Base-by-base conservation (phyloP, 306 rosid genomes). In the Quercus berberidifolia region DNA sequence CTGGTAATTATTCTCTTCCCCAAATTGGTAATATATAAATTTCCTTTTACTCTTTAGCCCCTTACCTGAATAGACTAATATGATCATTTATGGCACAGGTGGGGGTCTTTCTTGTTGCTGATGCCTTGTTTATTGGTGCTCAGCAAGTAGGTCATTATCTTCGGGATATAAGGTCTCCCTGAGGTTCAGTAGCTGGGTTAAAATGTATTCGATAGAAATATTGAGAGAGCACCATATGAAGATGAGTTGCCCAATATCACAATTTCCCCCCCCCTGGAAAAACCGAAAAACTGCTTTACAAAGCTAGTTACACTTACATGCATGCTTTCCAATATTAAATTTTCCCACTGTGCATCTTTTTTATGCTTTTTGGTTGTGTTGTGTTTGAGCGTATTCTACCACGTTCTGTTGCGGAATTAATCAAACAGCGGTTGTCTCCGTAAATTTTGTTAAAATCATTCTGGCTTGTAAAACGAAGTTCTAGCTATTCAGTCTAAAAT, bases 111-210 rank as follows among this genome's bases (percentile, higher is more conserved):
- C 81, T 95, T 5, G 69, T 46, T 55, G 94, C 76, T 5, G 99
- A 95, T 74, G 98, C 96, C 43, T 80, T 95, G 79, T 88, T 82
- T 80, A 28, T 95, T 1, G 94, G 96, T 54, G 92, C 90, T 79
- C 99, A 89, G 88, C 93, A 88, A 85, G 52, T 89, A 7, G 82
- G 89, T 63, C 91, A 43, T 60, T 95, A 93, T 81, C 79, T 95
- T 81, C 97, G 91, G 84, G 99, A 92, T 38, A 76, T 92, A 77
- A 80, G 89, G 76, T 83, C 85, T 41, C 94, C 83, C 77, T 95
- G 80, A 89, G 81, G 51, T 78, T 58, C 63, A 72, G 26, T n/a
- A 55, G 72, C 56, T 83, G 78, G 28, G 77, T 35, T 49, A 52
- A 80, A 74, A 62, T 73, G 25, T 28, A 52, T 68, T 56, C 35